These are phyloP conservation scores for Cladosporium sp. DNA, from an alignment of 2,329 filamentous ascomycete species.

Conservation along the genomic window DNA sequence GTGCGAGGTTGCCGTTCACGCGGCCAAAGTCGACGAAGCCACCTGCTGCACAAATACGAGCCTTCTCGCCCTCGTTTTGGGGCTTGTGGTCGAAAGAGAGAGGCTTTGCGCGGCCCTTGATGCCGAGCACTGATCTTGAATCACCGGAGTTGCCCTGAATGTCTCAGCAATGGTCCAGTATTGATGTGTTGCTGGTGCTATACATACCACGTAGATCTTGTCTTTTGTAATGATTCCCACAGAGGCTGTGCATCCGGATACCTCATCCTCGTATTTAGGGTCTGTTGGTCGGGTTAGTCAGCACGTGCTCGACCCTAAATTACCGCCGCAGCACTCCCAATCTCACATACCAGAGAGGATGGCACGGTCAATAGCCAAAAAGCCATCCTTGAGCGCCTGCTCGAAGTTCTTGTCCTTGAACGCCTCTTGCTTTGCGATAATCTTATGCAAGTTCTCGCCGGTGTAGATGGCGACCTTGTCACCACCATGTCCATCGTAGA, in stretches of 20 bases:
- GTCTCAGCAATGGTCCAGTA: conserved; percentile 1
- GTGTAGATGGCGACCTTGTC: conserved; percentile 94
- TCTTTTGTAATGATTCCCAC: conserved; percentile 83
- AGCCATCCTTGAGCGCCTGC: conserved; percentile 94
- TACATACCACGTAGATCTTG: conserved; percentile 83
- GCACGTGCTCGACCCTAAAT: neutral
- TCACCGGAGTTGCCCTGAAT: conserved; percentile 90
- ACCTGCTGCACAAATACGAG: conserved; percentile 89
- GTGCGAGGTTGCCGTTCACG: conserved; percentile 94
- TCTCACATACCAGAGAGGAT: conserved; percentile 78
- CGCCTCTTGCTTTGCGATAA: conserved; percentile 88
- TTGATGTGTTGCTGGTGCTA: neutral
- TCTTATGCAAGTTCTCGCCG: conserved; percentile 88
- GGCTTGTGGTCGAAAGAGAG: conserved; percentile 99
- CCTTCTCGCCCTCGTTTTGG: conserved; percentile 96
- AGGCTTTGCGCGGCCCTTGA: conserved; percentile 95
- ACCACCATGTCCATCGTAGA: conserved; percentile 96
- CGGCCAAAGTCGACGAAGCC: conserved; percentile 98
- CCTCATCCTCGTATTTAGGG: conserved; percentile 94
- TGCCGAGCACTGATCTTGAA: conserved; percentile 88
- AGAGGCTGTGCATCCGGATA: conserved; percentile 94
- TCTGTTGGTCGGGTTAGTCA: conserved; percentile 53
- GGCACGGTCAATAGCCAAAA: conserved; percentile 90
- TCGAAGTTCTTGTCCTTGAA: conserved; percentile 90
- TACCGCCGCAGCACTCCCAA: neutral